A percentile compares a stretch with the other conserved stretches of the same genome.
These are phyloP conservation scores for Goffeauzyma gilvescens DNA, from an alignment of 768 basidiomycete species.

Conservation along the genomic window DNA sequence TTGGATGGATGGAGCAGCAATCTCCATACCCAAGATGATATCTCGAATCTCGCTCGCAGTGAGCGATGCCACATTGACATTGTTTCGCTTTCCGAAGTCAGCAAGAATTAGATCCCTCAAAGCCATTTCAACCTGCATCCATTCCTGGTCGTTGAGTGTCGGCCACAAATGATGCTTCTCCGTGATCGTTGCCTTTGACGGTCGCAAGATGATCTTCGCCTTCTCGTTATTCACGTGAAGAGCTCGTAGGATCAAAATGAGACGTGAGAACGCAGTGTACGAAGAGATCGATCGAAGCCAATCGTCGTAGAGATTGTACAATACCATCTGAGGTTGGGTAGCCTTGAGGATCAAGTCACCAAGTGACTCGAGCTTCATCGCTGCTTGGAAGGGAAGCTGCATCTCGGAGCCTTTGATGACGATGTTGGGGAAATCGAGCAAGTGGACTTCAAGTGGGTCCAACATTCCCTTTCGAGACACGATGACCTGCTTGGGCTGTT, in stretches of 20 bases:
- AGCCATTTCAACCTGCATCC: slow-evolving; percentile 98
- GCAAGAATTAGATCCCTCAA: slow-evolving; percentile 84
- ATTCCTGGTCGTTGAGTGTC: slow-evolving; percentile 74
- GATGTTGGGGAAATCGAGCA: slow-evolving; percentile 99
- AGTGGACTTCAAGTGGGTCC: slow-evolving; percentile 77
- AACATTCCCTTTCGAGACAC: slow-evolving; percentile 99
- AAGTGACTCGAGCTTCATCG: slow-evolving; percentile 99
- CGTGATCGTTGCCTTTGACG: slow-evolving; percentile 90
- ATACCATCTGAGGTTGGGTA: slow-evolving; percentile 95
- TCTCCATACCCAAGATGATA: slow-evolving; percentile 97
- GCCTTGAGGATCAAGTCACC: slow-evolving; percentile 92
- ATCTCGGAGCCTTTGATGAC: slow-evolving; percentile 98
- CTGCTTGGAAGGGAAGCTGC: slow-evolving; percentile 97
- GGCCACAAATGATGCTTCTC: slow-evolving; percentile 87
- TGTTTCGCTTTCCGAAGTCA: slow-evolving; percentile 98
- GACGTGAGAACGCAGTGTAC: slow-evolving; percentile 94
- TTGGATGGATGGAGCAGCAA: slow-evolving; percentile 43
- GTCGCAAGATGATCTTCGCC: slow-evolving; percentile 92
- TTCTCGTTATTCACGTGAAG: slow-evolving; percentile 99
- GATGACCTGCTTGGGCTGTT: slow-evolving; percentile 98
- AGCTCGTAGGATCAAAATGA: slow-evolving; percentile 89
- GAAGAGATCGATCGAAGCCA: slow-evolving; percentile 98
- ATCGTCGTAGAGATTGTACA: slow-evolving; percentile 96
- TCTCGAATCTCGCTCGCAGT: slow-evolving; percentile 94
- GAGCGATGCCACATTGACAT: slow-evolving; percentile 92